phyloP scores from a whole-genome alignment of 257 asterid species.

The Striga asiatica region DNA sequence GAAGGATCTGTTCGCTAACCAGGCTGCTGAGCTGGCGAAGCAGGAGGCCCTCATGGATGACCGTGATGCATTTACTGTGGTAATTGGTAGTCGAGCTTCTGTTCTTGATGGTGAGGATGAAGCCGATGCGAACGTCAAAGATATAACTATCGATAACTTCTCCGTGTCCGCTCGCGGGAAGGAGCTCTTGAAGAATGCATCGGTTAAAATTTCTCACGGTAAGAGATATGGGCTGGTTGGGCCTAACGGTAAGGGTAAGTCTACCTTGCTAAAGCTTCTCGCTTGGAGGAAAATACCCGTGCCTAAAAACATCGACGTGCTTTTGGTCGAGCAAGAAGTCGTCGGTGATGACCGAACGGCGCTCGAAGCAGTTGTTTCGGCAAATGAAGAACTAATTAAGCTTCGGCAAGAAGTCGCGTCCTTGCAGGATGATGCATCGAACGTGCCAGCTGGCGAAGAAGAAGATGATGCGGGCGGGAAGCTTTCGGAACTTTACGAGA shows the following conservation, averaged over 20 bases:
- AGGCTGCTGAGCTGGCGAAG: background rate
- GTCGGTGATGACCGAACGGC: background rate
- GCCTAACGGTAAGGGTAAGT: background rate
- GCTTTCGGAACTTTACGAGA: constrained; percentile 53
- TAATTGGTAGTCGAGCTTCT: background rate
- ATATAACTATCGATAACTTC: background rate
- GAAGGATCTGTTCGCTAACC: background rate
- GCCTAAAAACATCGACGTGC: constrained; percentile 2
- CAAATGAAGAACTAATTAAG: background rate
- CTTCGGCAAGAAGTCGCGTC: background rate
- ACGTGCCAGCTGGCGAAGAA: background rate
- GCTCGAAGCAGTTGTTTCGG: background rate
- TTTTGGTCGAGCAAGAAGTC: background rate
- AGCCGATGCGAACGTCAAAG: background rate
- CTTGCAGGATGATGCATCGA: background rate
- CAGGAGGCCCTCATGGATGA: background rate
- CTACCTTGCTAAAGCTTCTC: background rate
- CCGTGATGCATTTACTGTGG: background rate
- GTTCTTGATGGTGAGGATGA: background rate
- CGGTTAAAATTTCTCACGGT: background rate
- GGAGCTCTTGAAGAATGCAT: background rate
- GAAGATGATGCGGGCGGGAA: constrained; percentile 8
- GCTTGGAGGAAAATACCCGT: background rate
- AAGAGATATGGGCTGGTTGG: background rate
- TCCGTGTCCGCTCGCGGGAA: constrained; percentile 1